Percentiles rank a stretch among this genome's conserved stretches.
Evolutionary conservation across 2,329 filamentous ascomycete genomes (phyloP).

Genomic region (Kalmusia sp.): DNA sequence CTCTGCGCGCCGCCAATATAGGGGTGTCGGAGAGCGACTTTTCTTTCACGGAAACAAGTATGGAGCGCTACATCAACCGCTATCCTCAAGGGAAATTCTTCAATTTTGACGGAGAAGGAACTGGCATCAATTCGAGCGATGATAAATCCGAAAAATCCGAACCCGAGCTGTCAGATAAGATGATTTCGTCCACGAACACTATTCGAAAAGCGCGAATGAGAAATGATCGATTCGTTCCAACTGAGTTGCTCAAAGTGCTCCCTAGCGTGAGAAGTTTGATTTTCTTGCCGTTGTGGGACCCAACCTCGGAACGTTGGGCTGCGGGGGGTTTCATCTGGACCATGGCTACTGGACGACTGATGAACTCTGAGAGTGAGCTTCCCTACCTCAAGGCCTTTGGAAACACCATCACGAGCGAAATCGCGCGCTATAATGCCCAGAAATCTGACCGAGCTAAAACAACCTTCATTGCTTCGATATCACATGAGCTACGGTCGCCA

Average conservation of each 20-base stretch:
- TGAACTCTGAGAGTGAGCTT: slow-evolving; percentile 42
- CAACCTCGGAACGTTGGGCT: slow-evolving; percentile 39
- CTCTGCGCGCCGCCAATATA: slow-evolving; percentile 25
- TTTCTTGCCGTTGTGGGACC: slow-evolving; percentile 48
- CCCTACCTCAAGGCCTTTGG: slow-evolving; percentile 44
- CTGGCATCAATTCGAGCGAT: slow-evolving; percentile 39
- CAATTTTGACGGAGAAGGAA: slow-evolving; percentile 42
- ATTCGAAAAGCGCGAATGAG: slow-evolving; percentile 22
- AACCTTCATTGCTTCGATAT: slow-evolving; percentile 51
- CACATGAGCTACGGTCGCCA: slow-evolving; percentile 61
- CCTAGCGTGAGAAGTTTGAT: slow-evolving; percentile 45
- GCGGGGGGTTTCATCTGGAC: slow-evolving; percentile 45
- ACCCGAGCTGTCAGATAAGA: slow-evolving; percentile 36
- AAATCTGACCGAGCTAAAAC: slow-evolving; percentile 46
- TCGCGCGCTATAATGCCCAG: slow-evolving; percentile 38
- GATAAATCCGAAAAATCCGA: slow-evolving; percentile 39
- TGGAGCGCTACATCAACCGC: slow-evolving; percentile 42
- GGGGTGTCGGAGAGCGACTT: slow-evolving; percentile 35
- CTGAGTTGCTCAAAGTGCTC: slow-evolving; percentile 39
- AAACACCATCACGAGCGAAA: slow-evolving; percentile 41
- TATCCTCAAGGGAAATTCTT: slow-evolving; percentile 46
- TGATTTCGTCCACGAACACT: slow-evolving; percentile 6
- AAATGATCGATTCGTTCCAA: slow-evolving; percentile 40
- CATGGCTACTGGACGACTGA: slow-evolving; percentile 33
- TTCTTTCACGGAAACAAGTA: slow-evolving; percentile 37